Conservation (phyloP, 257 asterid genomes). For the Nicotiana sylvestris region DNA sequence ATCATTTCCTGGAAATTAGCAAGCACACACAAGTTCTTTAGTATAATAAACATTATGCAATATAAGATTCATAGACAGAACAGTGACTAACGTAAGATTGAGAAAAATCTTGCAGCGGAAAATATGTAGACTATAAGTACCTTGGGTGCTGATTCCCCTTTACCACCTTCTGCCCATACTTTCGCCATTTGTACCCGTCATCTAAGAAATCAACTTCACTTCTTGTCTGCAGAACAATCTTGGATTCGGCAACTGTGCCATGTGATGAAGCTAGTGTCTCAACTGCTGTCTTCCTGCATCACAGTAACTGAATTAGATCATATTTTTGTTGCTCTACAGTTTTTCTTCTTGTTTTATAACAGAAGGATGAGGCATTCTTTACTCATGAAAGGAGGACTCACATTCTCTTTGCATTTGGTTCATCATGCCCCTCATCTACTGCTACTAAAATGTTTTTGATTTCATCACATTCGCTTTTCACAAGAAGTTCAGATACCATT, state of each 20-base stretch:
- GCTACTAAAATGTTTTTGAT: constrained; percentile 32
- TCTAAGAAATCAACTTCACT: constrained; percentile 93
- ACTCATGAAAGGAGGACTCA: constrained; percentile 14
- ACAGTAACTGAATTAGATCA: background rate
- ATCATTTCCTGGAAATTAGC: background rate
- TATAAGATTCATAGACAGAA: background rate
- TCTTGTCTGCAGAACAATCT: constrained; percentile 86
- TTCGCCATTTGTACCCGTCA: constrained; percentile 94
- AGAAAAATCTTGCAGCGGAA: background rate
- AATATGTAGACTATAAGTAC: constrained; percentile 25
- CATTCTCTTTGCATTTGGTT: constrained; percentile 74
- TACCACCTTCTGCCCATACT: constrained; percentile 91
- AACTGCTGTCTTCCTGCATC: constrained; percentile 43
- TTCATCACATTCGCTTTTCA: constrained; percentile 30
- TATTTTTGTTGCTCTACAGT: background rate
- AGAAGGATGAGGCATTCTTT: background rate
- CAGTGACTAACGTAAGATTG: background rate
- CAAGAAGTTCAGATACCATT: constrained; percentile 24
- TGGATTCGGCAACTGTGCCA: constrained; percentile 73
- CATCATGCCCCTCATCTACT: constrained; percentile 48
- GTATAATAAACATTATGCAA: background rate
- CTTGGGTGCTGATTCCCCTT: constrained; percentile 93
- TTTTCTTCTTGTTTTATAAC: background rate
- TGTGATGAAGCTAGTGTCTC: constrained; percentile 45
- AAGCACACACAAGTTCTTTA: background rate